phyloP scores from a whole-genome alignment of 2,329 filamentous ascomycete species.

The Teratosphaeria zuluensis region DNA sequence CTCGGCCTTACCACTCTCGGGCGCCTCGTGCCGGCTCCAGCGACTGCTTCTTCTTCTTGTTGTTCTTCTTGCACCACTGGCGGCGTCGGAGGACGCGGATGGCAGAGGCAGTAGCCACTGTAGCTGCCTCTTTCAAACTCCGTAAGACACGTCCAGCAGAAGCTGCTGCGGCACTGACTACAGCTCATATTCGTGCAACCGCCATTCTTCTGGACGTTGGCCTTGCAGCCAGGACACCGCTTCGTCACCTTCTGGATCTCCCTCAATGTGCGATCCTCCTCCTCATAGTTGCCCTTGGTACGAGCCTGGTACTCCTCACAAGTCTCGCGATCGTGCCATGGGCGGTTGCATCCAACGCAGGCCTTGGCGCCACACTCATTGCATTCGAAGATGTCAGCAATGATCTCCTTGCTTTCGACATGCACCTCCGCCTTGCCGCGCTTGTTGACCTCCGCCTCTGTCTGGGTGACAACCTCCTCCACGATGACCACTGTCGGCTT shows the following conservation, averaged over 20 bases:
- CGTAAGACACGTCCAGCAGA: conserved; percentile 22
- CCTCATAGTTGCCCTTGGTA: conserved; percentile 15
- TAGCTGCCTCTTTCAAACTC: neutral
- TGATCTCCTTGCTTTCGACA: neutral
- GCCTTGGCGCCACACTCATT: conserved; percentile 18
- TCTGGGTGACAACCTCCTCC: neutral
- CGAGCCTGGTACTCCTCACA: conserved; percentile 25
- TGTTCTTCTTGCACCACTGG: neutral
- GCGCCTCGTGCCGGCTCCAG: too few relatives aligned
- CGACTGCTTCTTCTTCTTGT: too few relatives aligned
- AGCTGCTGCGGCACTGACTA: conserved; percentile 14
- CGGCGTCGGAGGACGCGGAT: neutral
- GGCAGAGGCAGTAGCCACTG: conserved; percentile 1
- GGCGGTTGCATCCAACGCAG: conserved; percentile 22
- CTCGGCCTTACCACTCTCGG: too few relatives aligned
- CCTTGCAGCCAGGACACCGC: conserved; percentile 21
- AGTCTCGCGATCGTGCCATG: conserved; percentile 23
- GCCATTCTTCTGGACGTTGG: conserved; percentile 23
- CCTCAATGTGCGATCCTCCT: conserved; percentile 19
- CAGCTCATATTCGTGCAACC: conserved; percentile 24
- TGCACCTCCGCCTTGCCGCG: neutral
- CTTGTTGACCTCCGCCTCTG: neutral
- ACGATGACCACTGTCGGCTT: neutral
- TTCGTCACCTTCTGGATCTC: conserved; percentile 14
- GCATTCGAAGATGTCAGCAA: conserved; percentile 23